Base-by-base conservation (phyloP, 208 protist species). In the Borovskyia barvae region DNA sequence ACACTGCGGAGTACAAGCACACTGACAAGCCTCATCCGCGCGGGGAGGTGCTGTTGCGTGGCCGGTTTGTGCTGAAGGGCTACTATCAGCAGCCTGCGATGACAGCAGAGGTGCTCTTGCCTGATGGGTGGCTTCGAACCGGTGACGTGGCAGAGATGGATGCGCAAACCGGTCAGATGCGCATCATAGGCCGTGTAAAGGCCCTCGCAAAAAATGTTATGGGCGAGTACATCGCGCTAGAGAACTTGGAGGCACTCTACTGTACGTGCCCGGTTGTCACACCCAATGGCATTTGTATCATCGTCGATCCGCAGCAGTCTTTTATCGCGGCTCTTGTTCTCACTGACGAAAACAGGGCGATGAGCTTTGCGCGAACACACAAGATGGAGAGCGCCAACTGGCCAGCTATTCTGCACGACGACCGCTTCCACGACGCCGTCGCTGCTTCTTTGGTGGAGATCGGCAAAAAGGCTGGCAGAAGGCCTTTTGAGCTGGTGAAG, bases 181-280 rank as follows among this genome's bases (percentile, higher is more conserved):
- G 65, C 24, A 76, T 97, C 39, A 75, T 97, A 33, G 90, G 88
- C 52, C 82, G 92, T 48, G 75, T 88, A 24, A 97, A 97, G 77
- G 85, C 87, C 20, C 70, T 97, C 36, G 87, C 88, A 7, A 97
- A 97, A 69, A 87, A 92, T 47, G 62, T 59, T 1, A 56, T 87
- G 11, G 92, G 92, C 36, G 92, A 97, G 71, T 97, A 96, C 70
- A 91, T 97, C 41, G 84, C 88, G 7, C 42, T 94, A 22, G 87
- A 97, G 61, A 75, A 20, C 29, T 48, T 96, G 30, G 81, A 92
- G 71, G 68, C 81, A 6, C 54, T 92, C 17, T 92, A 92, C 70
- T 70, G 63, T 50, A 46, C 56, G 59, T 61, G 87, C 70, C 60
- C 75, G 26, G 41, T 92, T 24, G 53, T 55, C 25, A 54, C 53